phyloP scores from a whole-genome alignment of 352 stramenopile species.

The Globisporangium orthogonon region DNA sequence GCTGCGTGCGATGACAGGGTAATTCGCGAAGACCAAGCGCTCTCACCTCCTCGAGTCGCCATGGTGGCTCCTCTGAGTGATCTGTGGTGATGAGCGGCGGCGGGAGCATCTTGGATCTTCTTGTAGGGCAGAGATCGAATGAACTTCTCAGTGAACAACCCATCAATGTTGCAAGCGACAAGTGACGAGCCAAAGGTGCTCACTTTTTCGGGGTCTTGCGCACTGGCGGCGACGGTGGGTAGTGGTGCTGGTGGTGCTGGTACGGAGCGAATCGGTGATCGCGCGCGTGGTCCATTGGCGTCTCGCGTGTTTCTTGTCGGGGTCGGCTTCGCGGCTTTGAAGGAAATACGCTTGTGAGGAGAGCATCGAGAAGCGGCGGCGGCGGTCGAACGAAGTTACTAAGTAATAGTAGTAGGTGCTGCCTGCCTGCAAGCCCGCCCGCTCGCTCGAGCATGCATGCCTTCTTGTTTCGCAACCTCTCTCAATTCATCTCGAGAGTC shows the following conservation, averaged over 20 bases:
- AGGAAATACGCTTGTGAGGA: constrained; percentile 14
- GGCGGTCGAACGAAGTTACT: background rate
- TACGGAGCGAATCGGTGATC: constrained; percentile 11
- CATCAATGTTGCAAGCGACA: background rate
- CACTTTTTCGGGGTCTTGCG: constrained; percentile 9
- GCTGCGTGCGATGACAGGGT: background rate
- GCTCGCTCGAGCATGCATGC: background rate
- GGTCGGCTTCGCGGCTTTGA: constrained; percentile 9
- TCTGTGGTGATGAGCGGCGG: background rate
- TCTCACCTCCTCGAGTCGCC: background rate
- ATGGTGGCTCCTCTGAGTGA: background rate
- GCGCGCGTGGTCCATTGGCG: constrained; percentile 6
- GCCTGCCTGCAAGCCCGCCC: background rate
- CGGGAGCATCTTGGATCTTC: background rate
- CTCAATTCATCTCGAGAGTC: background rate
- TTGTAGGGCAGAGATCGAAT: background rate
- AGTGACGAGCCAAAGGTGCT: background rate
- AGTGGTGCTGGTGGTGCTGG: constrained; percentile 1
- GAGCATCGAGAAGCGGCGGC: constrained; percentile 9
- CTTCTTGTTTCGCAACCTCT: background rate
- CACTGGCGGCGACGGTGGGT: background rate
- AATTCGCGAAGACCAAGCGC: background rate
- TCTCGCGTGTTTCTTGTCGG: background rate
- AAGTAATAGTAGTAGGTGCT: background rate
- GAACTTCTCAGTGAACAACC: background rate